Conservation (phyloP, 2,329 filamentous ascomycete genomes). For the Trichoderma breve region DNA sequence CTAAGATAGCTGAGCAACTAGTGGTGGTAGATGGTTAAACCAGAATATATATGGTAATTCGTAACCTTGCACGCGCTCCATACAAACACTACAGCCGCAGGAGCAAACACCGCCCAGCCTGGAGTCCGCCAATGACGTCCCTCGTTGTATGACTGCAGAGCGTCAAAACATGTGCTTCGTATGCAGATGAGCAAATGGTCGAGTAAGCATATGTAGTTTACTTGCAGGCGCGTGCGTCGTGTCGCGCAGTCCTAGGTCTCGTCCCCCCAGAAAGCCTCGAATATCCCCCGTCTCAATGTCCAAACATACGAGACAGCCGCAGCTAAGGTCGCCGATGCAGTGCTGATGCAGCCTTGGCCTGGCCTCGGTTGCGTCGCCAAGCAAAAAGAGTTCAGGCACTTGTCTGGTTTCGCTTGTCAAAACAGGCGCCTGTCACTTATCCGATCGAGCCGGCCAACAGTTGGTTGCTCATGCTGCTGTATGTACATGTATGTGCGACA, state of each 20-base stretch:
- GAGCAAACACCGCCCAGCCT: neutral
- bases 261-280: neutral
- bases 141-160: neutral
- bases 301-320: neutral
- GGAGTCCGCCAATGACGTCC: neutral
- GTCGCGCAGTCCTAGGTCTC: neutral
- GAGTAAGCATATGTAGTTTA: constrained; percentile 13
- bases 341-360: neutral
- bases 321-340: neutral
- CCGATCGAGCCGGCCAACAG: constrained; percentile 8
- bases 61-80: neutral
- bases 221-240: neutral
- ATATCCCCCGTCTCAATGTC: neutral
- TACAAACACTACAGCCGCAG: neutral
- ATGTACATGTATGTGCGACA: neutral
- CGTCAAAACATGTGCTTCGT: neutral
- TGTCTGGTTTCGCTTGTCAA: neutral
- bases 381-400: neutral
- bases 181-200: neutral
- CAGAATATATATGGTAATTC: neutral
- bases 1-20: neutral
- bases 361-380: neutral
- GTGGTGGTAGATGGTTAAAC: neutral
- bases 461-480: neutral
- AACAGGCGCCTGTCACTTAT: neutral